These are phyloP conservation scores for Ustilago vetiveriae DNA, from an alignment of 1,284 basidiomycete species.

Conservation along the genomic window DNA sequence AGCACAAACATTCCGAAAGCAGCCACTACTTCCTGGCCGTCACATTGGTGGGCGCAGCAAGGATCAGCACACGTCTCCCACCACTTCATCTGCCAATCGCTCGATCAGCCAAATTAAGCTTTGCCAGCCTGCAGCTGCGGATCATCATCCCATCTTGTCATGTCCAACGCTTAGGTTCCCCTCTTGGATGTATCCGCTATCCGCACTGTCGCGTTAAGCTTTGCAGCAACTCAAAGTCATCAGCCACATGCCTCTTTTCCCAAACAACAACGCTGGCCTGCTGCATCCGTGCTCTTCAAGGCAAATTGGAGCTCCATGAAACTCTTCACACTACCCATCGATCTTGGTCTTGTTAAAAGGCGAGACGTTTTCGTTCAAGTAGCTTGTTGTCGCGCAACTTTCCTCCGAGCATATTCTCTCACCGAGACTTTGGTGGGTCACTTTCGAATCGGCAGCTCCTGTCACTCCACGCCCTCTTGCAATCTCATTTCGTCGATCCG, in stretches of 20 bases:
- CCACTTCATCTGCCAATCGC: conserved; percentile 20
- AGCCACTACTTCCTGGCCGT: conserved; percentile 1
- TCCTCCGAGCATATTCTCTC: too few species aligned
- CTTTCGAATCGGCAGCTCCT: too few species aligned
- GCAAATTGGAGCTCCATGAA: not conserved
- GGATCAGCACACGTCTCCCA: conserved; percentile 6
- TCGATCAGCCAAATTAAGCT: conserved; percentile 14
- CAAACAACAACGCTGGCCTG: not conserved
- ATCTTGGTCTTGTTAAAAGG: too few species aligned
- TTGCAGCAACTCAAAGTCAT: conserved; percentile 2
- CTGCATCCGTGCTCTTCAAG: not conserved
- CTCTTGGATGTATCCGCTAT: conserved; percentile 1
- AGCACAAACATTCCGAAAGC: too few species aligned
- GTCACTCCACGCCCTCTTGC: too few species aligned
- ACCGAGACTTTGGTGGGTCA: too few species aligned
- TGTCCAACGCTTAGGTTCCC: not conserved
- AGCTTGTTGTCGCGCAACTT: too few species aligned
- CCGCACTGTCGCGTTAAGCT: conserved; percentile 22
- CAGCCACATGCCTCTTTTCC: not conserved
- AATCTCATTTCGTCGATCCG: too few species aligned
- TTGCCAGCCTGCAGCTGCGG: conserved; percentile 18
- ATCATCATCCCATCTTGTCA: conserved; percentile 10
- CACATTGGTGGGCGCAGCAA: not conserved
- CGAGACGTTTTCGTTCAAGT: too few species aligned
- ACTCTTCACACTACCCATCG: too few species aligned